A percentile compares a stretch with the other conserved stretches of the same genome.
Evolutionary conservation across 108 stramenopile genomes (phyloP).

Genomic region (Nannochloropsis salina): DNA sequence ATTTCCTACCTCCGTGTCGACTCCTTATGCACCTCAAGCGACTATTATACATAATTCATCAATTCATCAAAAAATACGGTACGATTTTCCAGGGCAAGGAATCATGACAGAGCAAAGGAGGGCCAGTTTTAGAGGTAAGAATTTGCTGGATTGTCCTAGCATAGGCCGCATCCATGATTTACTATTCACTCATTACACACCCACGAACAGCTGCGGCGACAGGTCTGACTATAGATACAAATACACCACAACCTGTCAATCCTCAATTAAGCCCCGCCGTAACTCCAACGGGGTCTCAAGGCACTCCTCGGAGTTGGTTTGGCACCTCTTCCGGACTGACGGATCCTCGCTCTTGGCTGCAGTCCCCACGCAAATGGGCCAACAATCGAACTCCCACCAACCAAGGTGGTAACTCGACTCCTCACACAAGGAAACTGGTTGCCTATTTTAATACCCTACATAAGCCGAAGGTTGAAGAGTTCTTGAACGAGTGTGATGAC

Average conservation of each 20-base stretch:
- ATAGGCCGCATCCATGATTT: neutral
- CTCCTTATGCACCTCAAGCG: too few species aligned
- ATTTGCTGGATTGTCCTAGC: neutral
- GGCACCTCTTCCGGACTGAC: neutral
- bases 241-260: neutral
- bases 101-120: neutral
- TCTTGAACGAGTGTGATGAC: neutral
- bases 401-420: slow-evolving; percentile 5
- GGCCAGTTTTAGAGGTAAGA: neutral
- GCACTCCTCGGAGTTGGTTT: neutral
- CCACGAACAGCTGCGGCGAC: neutral
- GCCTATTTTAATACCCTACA: neutral
- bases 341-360: slow-evolving; percentile 19
- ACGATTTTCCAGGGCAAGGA: too few species aligned
- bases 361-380: neutral
- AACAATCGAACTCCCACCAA: slow-evolving; percentile 11
- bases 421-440: neutral
- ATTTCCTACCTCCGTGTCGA: too few species aligned
- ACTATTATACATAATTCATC: too few species aligned
- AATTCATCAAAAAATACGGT: too few species aligned
- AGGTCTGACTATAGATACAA: slow-evolving; percentile 20
- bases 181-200: neutral
- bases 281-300: neutral
- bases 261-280: neutral
- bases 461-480: neutral